Conservation (phyloP, 495 filamentous ascomycete species). For the Astrocystis sublimbata region DNA sequence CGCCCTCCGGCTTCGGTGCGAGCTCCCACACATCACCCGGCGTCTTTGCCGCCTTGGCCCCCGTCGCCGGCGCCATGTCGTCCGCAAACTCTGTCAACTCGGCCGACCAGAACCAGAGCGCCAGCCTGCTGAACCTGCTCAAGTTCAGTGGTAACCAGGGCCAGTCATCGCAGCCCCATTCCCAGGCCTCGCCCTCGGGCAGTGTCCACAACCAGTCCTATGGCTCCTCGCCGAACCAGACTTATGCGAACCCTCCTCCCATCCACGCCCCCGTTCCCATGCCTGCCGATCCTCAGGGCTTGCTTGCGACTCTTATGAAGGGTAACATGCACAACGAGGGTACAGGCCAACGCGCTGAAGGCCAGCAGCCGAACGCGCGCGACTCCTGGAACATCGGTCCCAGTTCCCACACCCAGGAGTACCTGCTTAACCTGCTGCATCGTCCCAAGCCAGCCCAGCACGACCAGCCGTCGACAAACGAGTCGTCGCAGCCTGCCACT, state of each 20-base stretch:
- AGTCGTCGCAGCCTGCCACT: constrained; percentile 42
- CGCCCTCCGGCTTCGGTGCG: constrained; percentile 39
- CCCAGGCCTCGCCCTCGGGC: constrained; percentile 20
- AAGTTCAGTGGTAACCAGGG: constrained; percentile 67
- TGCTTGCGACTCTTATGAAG: constrained; percentile 57
- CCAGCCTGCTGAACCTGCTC: constrained; percentile 81
- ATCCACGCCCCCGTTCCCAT: constrained; percentile 51
- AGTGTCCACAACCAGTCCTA: constrained; percentile 23
- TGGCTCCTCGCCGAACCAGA: constrained; percentile 14
- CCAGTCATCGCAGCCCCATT: constrained; percentile 35
- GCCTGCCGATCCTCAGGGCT: constrained; percentile 48
- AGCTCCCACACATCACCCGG: constrained; percentile 44
- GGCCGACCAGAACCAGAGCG: constrained; percentile 61
- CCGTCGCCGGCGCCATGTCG: constrained; percentile 46
- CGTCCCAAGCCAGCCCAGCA: constrained; percentile 56
- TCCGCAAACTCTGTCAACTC: constrained; percentile 38
- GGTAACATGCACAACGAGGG: constrained; percentile 43
- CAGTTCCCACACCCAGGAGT: constrained; percentile 52
- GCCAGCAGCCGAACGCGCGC: constrained; percentile 30
- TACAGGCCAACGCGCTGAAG: constrained; percentile 28
- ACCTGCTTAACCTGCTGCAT: constrained; percentile 54
- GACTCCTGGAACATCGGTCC: constrained; percentile 42
- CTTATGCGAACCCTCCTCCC: constrained; percentile 30
- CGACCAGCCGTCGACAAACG: constrained; percentile 39
- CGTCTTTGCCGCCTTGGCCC: constrained; percentile 32